These are phyloP conservation scores for Thelonectria olida DNA, from an alignment of 2,329 filamentous ascomycete genomes.

Conservation along the genomic window DNA sequence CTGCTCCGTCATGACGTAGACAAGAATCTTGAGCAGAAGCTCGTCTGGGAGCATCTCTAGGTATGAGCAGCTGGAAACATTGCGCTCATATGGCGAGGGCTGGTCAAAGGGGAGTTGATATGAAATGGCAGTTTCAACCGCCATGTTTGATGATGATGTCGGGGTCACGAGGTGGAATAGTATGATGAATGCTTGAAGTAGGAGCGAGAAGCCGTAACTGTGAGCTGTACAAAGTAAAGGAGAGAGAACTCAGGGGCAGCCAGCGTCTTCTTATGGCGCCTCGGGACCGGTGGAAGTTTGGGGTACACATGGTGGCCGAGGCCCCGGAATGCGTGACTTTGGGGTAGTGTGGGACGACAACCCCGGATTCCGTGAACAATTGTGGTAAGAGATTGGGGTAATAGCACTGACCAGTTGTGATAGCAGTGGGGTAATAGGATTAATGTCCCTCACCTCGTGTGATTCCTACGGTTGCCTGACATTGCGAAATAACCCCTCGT, in stretches of 20 bases:
- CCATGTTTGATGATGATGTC: not conserved
- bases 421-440: not conserved
- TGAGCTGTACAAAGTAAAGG: too few relatives aligned
- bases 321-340: not conserved
- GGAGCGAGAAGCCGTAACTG: too few relatives aligned
- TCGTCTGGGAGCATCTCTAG: conserved; percentile 11
- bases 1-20: not conserved
- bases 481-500: not conserved
- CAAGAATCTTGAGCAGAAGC: conserved; percentile 13
- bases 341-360: not conserved
- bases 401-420: not conserved
- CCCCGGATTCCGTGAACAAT: not conserved
- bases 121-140: not conserved
- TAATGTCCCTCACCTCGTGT: not conserved
- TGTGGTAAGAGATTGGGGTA: not conserved
- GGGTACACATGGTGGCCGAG: not conserved
- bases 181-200: too few relatives aligned
- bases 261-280: not conserved
- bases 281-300: not conserved
- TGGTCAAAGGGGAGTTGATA: not conserved
- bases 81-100: not conserved
- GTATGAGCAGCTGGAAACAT: not conserved
- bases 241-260: too few relatives aligned
- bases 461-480: not conserved
- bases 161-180: too few relatives aligned